Conservation (phyloP, 257 asterid species). For the Capsicum baccatum region DNA sequence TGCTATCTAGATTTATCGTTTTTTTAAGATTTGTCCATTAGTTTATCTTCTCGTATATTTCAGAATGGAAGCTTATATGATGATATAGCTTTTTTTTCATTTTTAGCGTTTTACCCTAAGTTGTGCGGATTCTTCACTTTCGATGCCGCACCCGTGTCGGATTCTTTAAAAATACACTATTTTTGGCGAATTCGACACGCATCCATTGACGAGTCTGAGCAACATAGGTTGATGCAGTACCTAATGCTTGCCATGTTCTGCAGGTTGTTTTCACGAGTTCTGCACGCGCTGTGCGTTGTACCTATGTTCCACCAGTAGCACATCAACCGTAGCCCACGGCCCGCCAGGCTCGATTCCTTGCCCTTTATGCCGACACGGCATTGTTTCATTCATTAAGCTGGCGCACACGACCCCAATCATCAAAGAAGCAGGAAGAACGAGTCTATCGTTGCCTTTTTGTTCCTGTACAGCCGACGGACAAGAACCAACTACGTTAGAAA, state of each 20-base stretch:
- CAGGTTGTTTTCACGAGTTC: conserved; percentile 88
- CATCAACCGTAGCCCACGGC: conserved; percentile 54
- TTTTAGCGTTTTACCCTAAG: neutral
- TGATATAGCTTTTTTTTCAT: neutral
- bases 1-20: neutral
- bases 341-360: conserved; percentile 85
- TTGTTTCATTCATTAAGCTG: conserved; percentile 69
- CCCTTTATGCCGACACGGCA: conserved; percentile 86
- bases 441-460: conserved; percentile 70
- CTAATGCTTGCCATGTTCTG: neutral
- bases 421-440: conserved; percentile 57
- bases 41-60: neutral
- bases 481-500: conserved; percentile 52
- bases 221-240: neutral
- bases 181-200: no score
- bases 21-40: neutral
- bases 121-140: no score
- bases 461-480: conserved; percentile 58
- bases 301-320: conserved; percentile 68
- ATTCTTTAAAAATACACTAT: no score
- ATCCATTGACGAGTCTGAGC: no score
- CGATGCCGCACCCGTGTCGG: no score
- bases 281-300: conserved; percentile 84
- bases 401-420: conserved; percentile 50
- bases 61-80: neutral